A percentile compares a stretch with the other conserved stretches of the same genome.
Evolutionary conservation across 331 rosid genomes (phyloP).

Genomic region (Acacia concinna): DNA sequence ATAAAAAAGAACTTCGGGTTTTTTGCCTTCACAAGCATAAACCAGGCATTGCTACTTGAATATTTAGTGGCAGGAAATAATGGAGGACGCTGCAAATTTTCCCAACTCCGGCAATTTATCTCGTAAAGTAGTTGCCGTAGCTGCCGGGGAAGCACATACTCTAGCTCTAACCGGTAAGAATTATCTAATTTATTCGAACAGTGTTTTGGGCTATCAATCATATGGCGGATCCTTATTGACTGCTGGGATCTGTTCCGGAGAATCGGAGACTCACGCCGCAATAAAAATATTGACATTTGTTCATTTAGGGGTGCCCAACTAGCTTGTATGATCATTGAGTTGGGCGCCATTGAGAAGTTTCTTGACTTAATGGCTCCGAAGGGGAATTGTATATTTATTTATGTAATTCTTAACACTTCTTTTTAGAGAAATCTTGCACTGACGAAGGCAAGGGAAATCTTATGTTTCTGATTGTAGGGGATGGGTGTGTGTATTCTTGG

Average conservation of each 20-base stretch:
- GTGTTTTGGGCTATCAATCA: not conserved
- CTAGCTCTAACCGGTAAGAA: not conserved
- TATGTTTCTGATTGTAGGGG: conserved; percentile 46
- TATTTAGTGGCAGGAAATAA: not conserved
- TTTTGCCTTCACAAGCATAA: not conserved
- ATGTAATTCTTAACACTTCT: not conserved
- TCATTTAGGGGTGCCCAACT: not conserved
- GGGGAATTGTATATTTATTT: not conserved
- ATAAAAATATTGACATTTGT: not conserved
- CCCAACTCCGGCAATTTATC: not conserved
- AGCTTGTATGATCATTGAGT: not conserved
- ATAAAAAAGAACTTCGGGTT: not conserved
- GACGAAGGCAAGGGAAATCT: not conserved
- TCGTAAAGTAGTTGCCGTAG: not conserved
- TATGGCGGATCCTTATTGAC: not conserved
- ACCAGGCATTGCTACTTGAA: not conserved
- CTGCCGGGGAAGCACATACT: conserved; percentile 15
- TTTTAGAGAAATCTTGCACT: not conserved
- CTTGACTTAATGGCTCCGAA: not conserved
- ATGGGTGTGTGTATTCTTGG: conserved; percentile 82
- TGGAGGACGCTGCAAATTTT: not conserved
- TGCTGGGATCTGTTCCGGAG: not conserved
- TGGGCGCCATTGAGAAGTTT: not conserved
- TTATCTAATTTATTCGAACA: not conserved
- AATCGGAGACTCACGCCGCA: not conserved